phyloP scores from a whole-genome alignment of 768 basidiomycete genomes.

The Lentinula sp. region DNA sequence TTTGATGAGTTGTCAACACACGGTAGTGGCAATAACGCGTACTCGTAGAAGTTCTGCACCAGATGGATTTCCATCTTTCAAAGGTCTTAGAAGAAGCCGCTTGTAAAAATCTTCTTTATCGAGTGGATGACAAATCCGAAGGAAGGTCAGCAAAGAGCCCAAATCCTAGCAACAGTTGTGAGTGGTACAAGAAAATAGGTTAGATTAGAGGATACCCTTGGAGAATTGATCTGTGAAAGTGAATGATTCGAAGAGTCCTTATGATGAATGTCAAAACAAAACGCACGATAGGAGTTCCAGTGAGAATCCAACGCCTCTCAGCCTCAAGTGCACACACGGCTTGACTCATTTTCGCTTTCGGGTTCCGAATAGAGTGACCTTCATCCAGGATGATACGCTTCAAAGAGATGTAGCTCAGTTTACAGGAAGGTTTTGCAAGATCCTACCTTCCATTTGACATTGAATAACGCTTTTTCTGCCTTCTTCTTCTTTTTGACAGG shows the following conservation, averaged over 20 bases:
- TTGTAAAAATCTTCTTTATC: conserved; percentile 83
- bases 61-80: conserved; percentile 59
- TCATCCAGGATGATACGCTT: conserved; percentile 83
- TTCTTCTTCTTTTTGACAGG: conserved; percentile 56
- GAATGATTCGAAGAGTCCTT: conserved; percentile 1
- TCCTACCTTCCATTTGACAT: conserved; percentile 74
- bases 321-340: conserved; percentile 59
- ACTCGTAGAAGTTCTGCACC: conserved; percentile 73
- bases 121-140: conserved; percentile 79
- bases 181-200: background rate
- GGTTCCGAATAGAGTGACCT: conserved; percentile 83
- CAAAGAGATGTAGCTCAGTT: background rate
- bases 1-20: background rate
- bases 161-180: conserved; percentile 55
- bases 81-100: conserved; percentile 68
- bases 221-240: conserved; percentile 64
- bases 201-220: conserved; percentile 36
- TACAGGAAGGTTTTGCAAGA: background rate
- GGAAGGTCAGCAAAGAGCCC: conserved; percentile 79
- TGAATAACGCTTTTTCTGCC: conserved; percentile 49
- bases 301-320: conserved; percentile 74
- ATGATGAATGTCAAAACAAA: background rate
- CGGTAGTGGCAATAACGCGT: conserved; percentile 13
- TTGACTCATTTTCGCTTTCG: conserved; percentile 77
- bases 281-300: conserved; percentile 87